Base-by-base conservation (phyloP, 305 asterid genomes). In the Striga hermonthica region DNA sequence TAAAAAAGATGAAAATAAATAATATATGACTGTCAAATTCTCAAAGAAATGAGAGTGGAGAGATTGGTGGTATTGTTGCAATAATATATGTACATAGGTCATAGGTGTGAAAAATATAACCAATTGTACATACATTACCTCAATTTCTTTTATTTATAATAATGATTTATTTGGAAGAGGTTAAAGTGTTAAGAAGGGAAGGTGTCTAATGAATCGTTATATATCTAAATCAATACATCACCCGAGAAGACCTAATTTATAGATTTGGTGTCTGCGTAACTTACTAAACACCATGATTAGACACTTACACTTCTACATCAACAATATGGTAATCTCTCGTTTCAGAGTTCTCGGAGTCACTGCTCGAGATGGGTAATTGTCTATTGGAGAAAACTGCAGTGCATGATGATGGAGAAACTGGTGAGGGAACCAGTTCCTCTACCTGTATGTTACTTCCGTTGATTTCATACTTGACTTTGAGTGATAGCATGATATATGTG, bases 341-440 rank as follows among this genome's bases (percentile, higher is more conserved):
- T 74, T 57, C 83, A 90, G 97, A 90, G 79, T 88, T 88, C 77
- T 86, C 96, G 9, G 96, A 88, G 82, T 90, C 97, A 45, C 70
- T 86, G 75, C 68, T 75, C 75, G 97, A 90, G 78, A 86, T 90
- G 96, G 97, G 96, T 37, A 80, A 74, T 72, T 90, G 93, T 69
- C 86, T 90, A 50, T 60, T 81, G 75, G 96, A 88, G 87, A 88
- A 86, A 74, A 88, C 91, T 70, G 73, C 81, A 36, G 49, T 82
- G 67, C 83, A 78, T 75, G 84, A 76, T 62, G 86, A 76, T 76
- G 93, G 85, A 75, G 91, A 86, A 75, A 76, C 81, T 76, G 88
- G 97, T 88, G 60, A 77, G 82, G 12, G 40, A 72, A 59, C 52
- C 54, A 50, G 53, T 69, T 64, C 56, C 64, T 60, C 60, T 28